Evolutionary conservation across 257 asterid genomes (phyloP).

Genomic region (Datura wrightii): DNA sequence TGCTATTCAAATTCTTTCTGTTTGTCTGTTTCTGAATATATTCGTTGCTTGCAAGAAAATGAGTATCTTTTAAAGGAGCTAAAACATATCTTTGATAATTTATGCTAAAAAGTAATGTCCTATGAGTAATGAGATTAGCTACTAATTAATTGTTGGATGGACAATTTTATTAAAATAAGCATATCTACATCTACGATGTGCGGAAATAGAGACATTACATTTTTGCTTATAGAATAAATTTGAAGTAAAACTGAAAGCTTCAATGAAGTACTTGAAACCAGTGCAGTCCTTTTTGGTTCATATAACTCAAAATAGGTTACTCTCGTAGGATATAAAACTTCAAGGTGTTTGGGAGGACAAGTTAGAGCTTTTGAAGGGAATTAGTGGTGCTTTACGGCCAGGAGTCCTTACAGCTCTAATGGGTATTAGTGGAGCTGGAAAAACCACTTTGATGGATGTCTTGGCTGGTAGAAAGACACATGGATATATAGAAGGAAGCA

Average conservation of each 20-base stretch:
- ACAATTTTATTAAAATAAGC: background rate
- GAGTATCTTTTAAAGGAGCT: background rate
- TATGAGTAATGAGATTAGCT: background rate
- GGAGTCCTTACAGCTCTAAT: slow-evolving; percentile 27
- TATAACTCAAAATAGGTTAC: background rate
- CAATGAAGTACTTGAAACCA: background rate
- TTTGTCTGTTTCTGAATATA: background rate
- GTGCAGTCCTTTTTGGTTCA: background rate
- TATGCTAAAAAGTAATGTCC: slow-evolving; percentile 4
- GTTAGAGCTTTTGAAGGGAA: slow-evolving; percentile 26
- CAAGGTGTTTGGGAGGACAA: background rate
- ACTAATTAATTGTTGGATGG: background rate
- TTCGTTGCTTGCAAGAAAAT: background rate
- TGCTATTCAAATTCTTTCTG: background rate
- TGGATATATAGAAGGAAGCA: slow-evolving; percentile 8
- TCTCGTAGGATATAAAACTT: slow-evolving; percentile 9
- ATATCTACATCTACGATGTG: background rate
- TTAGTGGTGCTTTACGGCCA: background rate
- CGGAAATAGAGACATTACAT: background rate
- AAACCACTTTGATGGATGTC: slow-evolving; percentile 15
- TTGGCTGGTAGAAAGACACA: slow-evolving; percentile 22
- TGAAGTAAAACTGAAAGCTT: background rate
- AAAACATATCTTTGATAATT: background rate
- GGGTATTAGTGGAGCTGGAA: slow-evolving; percentile 24
- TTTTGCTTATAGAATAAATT: background rate